Percentiles rank a stretch among this genome's conserved stretches.
phyloP scores from a whole-genome alignment of 1,139 yeast genomes.

The Lodderomyces jiufengensis region DNA sequence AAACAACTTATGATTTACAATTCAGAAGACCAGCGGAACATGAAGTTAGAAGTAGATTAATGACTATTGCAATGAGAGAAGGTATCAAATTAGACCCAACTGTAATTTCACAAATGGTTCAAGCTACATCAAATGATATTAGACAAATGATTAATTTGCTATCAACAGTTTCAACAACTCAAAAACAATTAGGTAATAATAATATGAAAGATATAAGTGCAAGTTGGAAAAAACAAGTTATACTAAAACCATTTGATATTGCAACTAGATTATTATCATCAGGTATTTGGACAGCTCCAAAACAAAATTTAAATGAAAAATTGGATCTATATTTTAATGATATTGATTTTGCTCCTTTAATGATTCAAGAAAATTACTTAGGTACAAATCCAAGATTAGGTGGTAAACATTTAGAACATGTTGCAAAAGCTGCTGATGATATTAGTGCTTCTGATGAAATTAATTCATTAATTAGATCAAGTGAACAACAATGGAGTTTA shows the following conservation, averaged over 20 bases:
- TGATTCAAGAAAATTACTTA: slow-evolving; percentile 93
- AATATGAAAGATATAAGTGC: slow-evolving; percentile 50
- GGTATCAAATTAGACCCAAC: slow-evolving; percentile 75
- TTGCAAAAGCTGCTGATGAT: slow-evolving; percentile 79
- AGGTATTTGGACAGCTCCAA: slow-evolving; percentile 15
- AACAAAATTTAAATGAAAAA: slow-evolving; percentile 69
- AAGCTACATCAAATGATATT: slow-evolving; percentile 85
- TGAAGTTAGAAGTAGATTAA: slow-evolving; percentile 76
- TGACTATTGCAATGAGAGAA: slow-evolving; percentile 90
- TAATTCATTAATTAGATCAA: slow-evolving; percentile 76
- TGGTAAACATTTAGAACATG: slow-evolving; percentile 52
- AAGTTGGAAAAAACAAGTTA: slow-evolving; percentile 84
- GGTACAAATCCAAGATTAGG: slow-evolving; percentile 55
- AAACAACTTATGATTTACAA: slow-evolving; percentile 75
- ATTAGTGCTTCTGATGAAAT: slow-evolving; percentile 80
- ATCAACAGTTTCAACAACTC: slow-evolving; percentile 77
- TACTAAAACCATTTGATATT: slow-evolving; percentile 92
- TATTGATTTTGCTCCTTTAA: slow-evolving; percentile 89
- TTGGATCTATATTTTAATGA: slow-evolving; percentile 91
- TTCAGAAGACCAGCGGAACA: slow-evolving; percentile 86
- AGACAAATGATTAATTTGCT: slow-evolving; percentile 90
- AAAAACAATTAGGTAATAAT: slow-evolving; percentile 54
- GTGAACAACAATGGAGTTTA: slow-evolving; percentile 94
- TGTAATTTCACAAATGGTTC: slow-evolving; percentile 79
- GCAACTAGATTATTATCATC: slow-evolving; percentile 59